Base-by-base conservation (phyloP, 768 basidiomycete species). In the Tremella yokohamensis region DNA sequence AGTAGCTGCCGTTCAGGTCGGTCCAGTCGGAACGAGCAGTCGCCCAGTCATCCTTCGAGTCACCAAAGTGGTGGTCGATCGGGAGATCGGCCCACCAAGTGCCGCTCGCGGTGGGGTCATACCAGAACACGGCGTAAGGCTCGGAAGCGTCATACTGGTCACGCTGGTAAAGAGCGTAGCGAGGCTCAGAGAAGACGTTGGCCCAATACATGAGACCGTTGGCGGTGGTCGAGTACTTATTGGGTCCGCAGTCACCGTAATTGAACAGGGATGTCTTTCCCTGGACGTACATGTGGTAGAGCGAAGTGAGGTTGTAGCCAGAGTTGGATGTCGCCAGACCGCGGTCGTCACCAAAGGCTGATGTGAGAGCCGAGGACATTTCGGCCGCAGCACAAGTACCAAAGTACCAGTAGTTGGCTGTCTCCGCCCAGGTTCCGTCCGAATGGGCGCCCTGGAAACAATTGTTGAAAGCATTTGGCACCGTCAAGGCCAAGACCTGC, bases 11-110 rank as follows among this genome's bases (percentile, higher is more conserved):
- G 66, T 86, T 81, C 55, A 82, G 80, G 69, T 93, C 88, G 11
- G 94, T 93, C 92, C 92, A 99, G 59, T 85, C 87, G 60, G 87
- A 88, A 63, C 96, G 82, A 86, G 90, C 92, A 9, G 91, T 84
- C 20, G 81, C 86, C 96, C 96, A 99, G 66, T 88, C 86, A 68
- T 89, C 87, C 8, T 82, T 75, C 22, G 61, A 63, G 64, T 87
- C 83, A 69, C 83, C 79, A 77, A 97, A 99, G 80, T 85, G 85
- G 62, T 83, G 80, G 77, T 99, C 96, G 40, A 98, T 82, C 0
- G 87, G 76, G 52, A 87, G 76, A 47, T 84, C 85, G 70, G 92
- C 84, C 94, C 94, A 98, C 81, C 88, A 98, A 39, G 92, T 92
- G 45, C 96, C 91, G 8, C 81, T 75, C 48, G 86, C 84, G 1